phyloP scores from a whole-genome alignment of 2,329 filamentous ascomycete species.

The Lachnellula cervina region DNA sequence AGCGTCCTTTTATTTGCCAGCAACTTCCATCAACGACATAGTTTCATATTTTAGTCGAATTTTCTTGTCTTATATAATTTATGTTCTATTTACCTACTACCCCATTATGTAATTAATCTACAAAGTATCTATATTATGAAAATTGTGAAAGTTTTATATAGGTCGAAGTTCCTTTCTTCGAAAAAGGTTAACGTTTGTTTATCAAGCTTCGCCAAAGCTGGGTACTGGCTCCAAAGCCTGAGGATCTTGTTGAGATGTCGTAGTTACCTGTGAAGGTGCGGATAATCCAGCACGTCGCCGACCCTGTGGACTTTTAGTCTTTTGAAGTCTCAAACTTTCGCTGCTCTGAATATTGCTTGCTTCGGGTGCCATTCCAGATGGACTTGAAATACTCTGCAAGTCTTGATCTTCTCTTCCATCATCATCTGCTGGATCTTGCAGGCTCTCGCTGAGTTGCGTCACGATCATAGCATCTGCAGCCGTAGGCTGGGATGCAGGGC shows the following conservation, averaged over 20 bases:
- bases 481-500: background rate
- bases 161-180: too few relatives aligned
- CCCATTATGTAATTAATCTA: too few relatives aligned
- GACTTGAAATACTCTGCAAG: background rate
- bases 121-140: too few relatives aligned
- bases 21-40: too few relatives aligned
- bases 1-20: too few relatives aligned
- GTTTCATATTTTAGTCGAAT: too few relatives aligned
- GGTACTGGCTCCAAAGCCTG: background rate
- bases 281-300: constrained; percentile 1
- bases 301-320: constrained; percentile 2
- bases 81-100: too few relatives aligned
- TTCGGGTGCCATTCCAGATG: background rate
- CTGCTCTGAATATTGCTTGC: background rate
- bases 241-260: background rate
- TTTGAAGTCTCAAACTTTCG: background rate
- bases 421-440: constrained; percentile 6
- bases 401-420: background rate
- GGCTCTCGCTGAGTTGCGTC: background rate
- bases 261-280: background rate
- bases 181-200: too few relatives aligned
- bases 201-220: background rate
- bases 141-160: too few relatives aligned
- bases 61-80: too few relatives aligned
- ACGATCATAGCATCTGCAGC: constrained; percentile 1